Percentiles rank a stretch among this genome's conserved stretches.
These are phyloP conservation scores for Kingdonia uniflora DNA, from an alignment of 164 flowering plant species.

Conservation along the genomic window DNA sequence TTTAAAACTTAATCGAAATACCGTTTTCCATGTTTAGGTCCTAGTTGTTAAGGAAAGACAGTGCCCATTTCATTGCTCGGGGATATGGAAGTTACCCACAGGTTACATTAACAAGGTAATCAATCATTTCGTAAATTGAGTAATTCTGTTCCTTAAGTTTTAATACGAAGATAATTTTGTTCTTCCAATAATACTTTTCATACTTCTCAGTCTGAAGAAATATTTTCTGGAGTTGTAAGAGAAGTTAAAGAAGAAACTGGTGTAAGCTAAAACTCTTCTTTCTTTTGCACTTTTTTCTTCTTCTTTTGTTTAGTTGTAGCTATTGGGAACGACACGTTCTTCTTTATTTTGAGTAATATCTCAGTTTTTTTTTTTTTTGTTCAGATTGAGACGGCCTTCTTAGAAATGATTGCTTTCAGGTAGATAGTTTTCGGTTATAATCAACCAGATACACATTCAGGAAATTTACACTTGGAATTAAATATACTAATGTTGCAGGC, in stretches of 20 bases:
- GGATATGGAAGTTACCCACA: conserved; percentile 61
- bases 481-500: conserved; percentile 18
- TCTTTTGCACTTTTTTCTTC: neutral
- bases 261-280: conserved; percentile 23
- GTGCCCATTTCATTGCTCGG: conserved; percentile 44
- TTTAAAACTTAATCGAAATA: too few relatives aligned
- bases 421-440: conserved; percentile 4
- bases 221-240: conserved; percentile 48
- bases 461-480: too few relatives aligned
- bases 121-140: too few relatives aligned
- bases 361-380: neutral
- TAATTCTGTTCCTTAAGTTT: too few relatives aligned
- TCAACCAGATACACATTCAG: too few relatives aligned
- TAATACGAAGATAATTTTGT: too few relatives aligned
- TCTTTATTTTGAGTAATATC: too few relatives aligned
- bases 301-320: neutral
- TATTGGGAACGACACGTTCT: too few relatives aligned
- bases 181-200: neutral
- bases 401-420: conserved; percentile 60
- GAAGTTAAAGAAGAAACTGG: conserved; percentile 79
- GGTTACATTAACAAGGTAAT: conserved; percentile 51
- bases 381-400: conserved; percentile 46
- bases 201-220: conserved; percentile 47
- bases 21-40: conserved; percentile 22
- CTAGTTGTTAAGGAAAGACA: conserved; percentile 56